phyloP scores from a whole-genome alignment of 2,329 filamentous ascomycete genomes.

The Arthrobotrys conoides region DNA sequence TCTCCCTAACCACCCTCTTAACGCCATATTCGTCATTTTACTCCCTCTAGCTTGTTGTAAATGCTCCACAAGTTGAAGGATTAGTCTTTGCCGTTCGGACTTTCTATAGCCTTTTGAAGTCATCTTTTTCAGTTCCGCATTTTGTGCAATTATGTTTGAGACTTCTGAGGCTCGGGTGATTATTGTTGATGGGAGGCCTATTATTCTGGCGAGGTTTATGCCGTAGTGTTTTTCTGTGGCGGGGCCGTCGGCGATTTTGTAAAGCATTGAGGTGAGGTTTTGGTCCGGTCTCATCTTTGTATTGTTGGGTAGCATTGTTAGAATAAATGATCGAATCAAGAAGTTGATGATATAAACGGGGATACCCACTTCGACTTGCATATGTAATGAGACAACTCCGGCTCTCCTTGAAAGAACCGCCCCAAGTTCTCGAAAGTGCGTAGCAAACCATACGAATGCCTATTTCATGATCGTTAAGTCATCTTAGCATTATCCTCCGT shows the following conservation, averaged over 20 bases:
- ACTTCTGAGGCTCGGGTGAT: conserved; percentile 62
- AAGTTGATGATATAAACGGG: not conserved
- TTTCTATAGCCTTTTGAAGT: conserved; percentile 59
- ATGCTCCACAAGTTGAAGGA: conserved; percentile 63
- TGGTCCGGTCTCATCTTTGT: conserved; percentile 67
- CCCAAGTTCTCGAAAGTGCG: conserved; percentile 89
- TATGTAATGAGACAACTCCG: conserved; percentile 86
- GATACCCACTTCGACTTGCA: conserved; percentile 77
- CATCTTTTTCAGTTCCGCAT: conserved; percentile 39
- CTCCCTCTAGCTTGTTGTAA: conserved; percentile 63
- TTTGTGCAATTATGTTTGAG: conserved; percentile 44
- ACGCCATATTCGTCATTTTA: conserved; percentile 61
- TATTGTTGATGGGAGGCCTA: conserved; percentile 62
- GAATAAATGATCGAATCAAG: not conserved
- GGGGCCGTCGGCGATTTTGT: conserved; percentile 81
- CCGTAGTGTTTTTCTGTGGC: conserved; percentile 84
- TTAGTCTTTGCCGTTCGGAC: conserved; percentile 61
- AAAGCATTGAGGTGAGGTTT: conserved; percentile 84
- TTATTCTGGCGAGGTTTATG: conserved; percentile 62
- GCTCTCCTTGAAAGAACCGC: conserved; percentile 80
- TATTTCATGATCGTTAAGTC: conserved; percentile 63
- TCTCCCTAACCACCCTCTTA: conserved; percentile 61
- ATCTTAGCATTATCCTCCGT: not conserved
- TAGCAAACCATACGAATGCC: conserved; percentile 90
- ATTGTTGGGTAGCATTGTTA: not conserved